phyloP scores from a whole-genome alignment of 208 protist genomes.

The Leishmania turanica region DNA sequence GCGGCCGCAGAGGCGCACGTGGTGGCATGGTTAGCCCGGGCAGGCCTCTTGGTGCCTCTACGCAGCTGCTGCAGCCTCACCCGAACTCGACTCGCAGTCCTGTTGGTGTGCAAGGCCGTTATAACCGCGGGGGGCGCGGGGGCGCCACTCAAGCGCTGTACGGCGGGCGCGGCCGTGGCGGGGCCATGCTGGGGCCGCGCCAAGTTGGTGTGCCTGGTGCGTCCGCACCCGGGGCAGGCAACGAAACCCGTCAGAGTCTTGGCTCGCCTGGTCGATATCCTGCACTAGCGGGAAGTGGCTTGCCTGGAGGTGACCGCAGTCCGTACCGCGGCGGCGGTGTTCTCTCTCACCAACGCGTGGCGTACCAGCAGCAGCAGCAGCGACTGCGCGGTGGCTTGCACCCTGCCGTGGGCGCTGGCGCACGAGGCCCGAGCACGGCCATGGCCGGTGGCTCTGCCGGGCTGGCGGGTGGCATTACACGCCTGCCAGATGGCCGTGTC shows the following conservation, averaged over 20 bases:
- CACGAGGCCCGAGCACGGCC: not conserved
- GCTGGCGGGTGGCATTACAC: not conserved
- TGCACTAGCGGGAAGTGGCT: not conserved
- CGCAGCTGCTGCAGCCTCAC: not conserved
- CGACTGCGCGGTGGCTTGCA: slow-evolving; percentile 9
- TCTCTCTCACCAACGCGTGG: not conserved
- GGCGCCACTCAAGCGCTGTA: not conserved
- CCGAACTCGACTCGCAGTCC: not conserved
- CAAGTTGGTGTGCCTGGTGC: not conserved
- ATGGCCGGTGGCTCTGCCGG: slow-evolving; percentile 15
- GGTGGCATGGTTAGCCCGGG: not conserved
- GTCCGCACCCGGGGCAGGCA: not conserved
- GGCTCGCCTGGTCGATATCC: not conserved
- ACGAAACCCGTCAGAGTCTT: not conserved
- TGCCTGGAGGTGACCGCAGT: not conserved
- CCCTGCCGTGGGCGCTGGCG: too few species aligned
- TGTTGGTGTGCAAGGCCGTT: not conserved
- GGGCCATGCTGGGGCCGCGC: not conserved
- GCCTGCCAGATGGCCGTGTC: slow-evolving; percentile 20
- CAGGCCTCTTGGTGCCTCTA: not conserved
- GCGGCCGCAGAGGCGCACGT: not conserved
- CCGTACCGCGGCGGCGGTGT: not conserved
- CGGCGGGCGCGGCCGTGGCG: not conserved
- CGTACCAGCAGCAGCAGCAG: slow-evolving; percentile 4
- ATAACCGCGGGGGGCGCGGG: not conserved